A percentile compares a stretch with the other conserved stretches of the same genome.
Conservation (phyloP, 192 early-diverging fungal species). For the Diversispora eburnea region DNA sequence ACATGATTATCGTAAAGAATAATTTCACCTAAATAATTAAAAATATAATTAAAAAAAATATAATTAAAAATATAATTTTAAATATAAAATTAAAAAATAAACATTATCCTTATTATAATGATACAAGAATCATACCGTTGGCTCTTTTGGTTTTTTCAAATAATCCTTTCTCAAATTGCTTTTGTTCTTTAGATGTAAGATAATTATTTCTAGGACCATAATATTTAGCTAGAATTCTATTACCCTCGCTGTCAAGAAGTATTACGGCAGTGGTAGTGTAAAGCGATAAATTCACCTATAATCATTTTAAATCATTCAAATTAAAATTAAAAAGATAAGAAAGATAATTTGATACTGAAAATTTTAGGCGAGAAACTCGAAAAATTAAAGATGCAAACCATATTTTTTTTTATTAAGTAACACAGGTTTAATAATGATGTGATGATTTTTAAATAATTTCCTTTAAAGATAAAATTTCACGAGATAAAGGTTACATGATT, state of each 20-base stretch:
- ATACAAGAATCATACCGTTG: conserved; percentile 46
- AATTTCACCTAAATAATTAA: conserved; percentile 63
- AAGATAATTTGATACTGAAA: no score
- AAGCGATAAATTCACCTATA: conserved; percentile 71
- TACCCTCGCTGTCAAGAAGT: conserved; percentile 88
- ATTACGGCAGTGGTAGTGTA: conserved; percentile 87
- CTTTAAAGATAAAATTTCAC: no score
- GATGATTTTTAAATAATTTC: no score
- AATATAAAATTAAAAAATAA: not conserved
- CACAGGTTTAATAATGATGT: no score
- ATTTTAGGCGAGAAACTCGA: no score
- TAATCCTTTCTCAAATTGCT: conserved; percentile 85
- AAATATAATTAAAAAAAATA: conserved; percentile 16
- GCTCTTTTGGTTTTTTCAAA: conserved; percentile 88
- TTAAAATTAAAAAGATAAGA: not conserved
- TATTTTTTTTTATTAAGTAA: no score
- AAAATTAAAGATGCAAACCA: no score
- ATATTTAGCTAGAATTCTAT: conserved; percentile 92
- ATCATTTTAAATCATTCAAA: not conserved
- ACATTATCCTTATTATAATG: not conserved
- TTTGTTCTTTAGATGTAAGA: conserved; percentile 76
- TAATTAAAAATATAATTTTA: not conserved
- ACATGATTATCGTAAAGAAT: conserved; percentile 93
- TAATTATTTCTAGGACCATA: conserved; percentile 58
- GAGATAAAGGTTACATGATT: no score